Evolutionary conservation across 257 asterid species (phyloP).

Genomic region (Penstemon davidsonii): DNA sequence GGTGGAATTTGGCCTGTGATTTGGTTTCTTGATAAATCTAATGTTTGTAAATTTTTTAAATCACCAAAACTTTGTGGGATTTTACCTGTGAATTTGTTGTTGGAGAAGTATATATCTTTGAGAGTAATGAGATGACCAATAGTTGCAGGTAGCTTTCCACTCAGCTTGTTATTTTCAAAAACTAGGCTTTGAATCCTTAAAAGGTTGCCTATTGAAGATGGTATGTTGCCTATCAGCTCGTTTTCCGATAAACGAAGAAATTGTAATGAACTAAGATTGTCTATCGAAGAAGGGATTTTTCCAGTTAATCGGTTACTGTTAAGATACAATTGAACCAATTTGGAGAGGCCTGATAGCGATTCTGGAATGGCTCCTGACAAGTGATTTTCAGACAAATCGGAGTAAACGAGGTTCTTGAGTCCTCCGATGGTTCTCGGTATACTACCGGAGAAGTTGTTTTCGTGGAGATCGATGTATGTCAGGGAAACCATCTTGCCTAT

Average conservation of each 20-base stretch:
- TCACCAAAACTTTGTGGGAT: constrained; percentile 57
- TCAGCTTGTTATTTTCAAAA: constrained; percentile 54
- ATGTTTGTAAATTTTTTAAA: constrained; percentile 35
- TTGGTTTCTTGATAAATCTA: constrained; percentile 57
- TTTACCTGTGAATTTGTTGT: constrained; percentile 51
- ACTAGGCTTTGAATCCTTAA: constrained; percentile 35
- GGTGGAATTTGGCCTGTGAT: constrained; percentile 48
- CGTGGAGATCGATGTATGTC: constrained; percentile 37
- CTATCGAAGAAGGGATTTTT: constrained; percentile 55
- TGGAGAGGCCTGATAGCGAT: constrained; percentile 42
- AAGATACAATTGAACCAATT: constrained; percentile 32
- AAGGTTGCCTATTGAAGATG: constrained; percentile 51
- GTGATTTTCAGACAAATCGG: constrained; percentile 50
- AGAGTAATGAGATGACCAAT: constrained; percentile 54
- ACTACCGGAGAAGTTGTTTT: constrained; percentile 44
- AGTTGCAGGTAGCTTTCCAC: constrained; percentile 52
- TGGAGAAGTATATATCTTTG: constrained; percentile 42
- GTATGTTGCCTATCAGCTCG: constrained; percentile 53
- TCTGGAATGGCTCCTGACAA: constrained; percentile 52
- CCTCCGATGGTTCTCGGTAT: constrained; percentile 51
- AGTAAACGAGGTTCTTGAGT: constrained; percentile 34
- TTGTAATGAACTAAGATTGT: constrained; percentile 40
- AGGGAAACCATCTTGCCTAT: constrained; percentile 42
- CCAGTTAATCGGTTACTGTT: constrained; percentile 47
- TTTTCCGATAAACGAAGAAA: constrained; percentile 44